Evolutionary conservation across 2,329 filamentous ascomycete genomes (phyloP), one percentile per base, ranked within the genome.

Genomic region (Drechslerella dactyloides): DNA sequence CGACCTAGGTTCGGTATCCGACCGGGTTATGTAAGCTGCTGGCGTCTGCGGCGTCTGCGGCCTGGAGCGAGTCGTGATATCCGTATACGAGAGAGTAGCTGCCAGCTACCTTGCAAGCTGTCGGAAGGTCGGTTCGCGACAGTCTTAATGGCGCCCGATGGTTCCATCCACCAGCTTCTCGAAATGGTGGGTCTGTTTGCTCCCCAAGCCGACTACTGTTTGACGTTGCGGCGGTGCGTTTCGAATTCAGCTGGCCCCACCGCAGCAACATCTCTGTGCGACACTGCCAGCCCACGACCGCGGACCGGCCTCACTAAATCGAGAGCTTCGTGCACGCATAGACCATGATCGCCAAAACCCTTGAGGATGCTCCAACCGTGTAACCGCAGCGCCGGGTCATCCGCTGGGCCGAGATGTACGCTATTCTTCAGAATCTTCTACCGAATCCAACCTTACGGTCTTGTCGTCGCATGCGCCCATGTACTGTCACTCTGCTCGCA

Each of bases 261-360:
- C 44, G 11, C 15, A 69, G 65, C 65, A 69, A 69, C 66, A 70
- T 63, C 27, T 64, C 48, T 61, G 66, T 64, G 66, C 59, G 42
- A 70, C 66, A 48, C 63, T 70, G 58, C 65, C 65, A 69, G 51
- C 37, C 15, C 27, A 48, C 30, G 33, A 48, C 35, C 15, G 44
- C 15, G 21, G 48, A 53, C 23, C 60, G 44, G 35, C 37, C 53
- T 70, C 66, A 59, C 50, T 33, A 54, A 48, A 70, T 55, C 53
- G 7, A 17, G 33, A 46, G 57, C 54, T 54, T 54, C 54, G 27
- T 40, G 46, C 17, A 11, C 21, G 11, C 44, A 23, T 21, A 13
- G 40, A 13, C 13, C 11, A 15, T 13, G 5, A 15, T 17, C 17
- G 15, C 15, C 4, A 44, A 15, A 44, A 44, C 40, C 7, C 40